Percentiles rank a stretch among this genome's conserved stretches.
phyloP scores from a whole-genome alignment of 345 rosid species.

The Eucalyptus decipiens region DNA sequence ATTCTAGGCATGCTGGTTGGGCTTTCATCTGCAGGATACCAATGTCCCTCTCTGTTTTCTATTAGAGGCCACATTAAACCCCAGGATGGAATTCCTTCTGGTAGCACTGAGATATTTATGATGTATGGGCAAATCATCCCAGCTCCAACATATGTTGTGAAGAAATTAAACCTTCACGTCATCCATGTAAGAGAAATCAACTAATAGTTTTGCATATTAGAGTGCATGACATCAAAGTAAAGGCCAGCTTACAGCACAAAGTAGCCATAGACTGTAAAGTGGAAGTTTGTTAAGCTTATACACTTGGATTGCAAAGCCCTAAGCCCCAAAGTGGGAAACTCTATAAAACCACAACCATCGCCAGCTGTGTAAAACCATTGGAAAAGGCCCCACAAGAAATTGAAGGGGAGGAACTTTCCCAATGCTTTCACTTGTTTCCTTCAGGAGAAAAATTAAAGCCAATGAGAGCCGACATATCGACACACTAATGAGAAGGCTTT shows the following conservation, averaged over 20 bases:
- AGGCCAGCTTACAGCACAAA: not conserved
- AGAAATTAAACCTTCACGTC: conserved; percentile 3
- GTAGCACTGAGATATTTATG: not conserved
- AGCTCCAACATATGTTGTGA: not conserved
- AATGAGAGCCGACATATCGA: no score
- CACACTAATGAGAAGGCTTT: no score
- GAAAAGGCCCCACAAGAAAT: no score
- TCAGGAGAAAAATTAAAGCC: no score
- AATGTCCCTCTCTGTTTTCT: not conserved
- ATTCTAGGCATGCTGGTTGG: not conserved
- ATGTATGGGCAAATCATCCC: conserved; percentile 13
- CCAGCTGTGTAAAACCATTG: no score
- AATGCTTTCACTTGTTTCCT: no score
- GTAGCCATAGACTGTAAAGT: not conserved
- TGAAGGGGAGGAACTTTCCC: no score
- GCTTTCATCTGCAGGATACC: not conserved
- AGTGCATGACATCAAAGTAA: not conserved
- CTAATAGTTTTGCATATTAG: not conserved
- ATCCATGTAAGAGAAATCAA: not conserved
- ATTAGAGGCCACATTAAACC: conserved; percentile 8
- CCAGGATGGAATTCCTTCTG: conserved; percentile 3
- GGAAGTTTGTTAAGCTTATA: no score
- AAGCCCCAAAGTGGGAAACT: no score
- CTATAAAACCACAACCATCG: no score
- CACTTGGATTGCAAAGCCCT: no score